Conservation (phyloP, 202 grass and related monocot genomes). For the Setaria italica region DNA sequence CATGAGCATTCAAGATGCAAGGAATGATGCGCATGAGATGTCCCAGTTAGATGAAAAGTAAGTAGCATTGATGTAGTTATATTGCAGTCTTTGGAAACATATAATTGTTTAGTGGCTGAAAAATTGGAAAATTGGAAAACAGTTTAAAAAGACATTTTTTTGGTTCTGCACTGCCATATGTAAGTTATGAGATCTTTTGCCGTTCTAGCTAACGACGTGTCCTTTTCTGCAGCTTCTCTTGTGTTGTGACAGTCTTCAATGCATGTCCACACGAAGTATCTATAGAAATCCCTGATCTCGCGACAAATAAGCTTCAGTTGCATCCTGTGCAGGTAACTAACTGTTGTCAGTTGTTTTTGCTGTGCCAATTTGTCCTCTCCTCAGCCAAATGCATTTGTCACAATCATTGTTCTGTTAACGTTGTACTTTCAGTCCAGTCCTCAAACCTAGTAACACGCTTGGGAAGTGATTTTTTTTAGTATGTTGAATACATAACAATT, state of each 20-base stretch:
- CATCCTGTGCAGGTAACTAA: slow-evolving; percentile 82
- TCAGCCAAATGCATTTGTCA: not conserved
- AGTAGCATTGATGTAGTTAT: slow-evolving; percentile 7
- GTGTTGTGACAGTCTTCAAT: slow-evolving; percentile 72
- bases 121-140: not conserved
- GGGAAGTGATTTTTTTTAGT: not conserved
- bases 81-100: slow-evolving; percentile 9
- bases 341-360: not conserved
- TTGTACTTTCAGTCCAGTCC: slow-evolving; percentile 3
- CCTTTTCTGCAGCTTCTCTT: slow-evolving; percentile 65
- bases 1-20: slow-evolving; percentile 90
- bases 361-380: not conserved
- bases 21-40: slow-evolving; percentile 48
- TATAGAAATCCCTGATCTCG: slow-evolving; percentile 61
- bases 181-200: not conserved
- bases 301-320: slow-evolving; percentile 62
- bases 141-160: not conserved
- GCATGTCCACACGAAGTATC: slow-evolving; percentile 62
- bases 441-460: not conserved
- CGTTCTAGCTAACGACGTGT: slow-evolving; percentile 18
- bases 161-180: not conserved
- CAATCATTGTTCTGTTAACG: not conserved
- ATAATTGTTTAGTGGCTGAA: not conserved
- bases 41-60: slow-evolving; percentile 73
- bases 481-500: not conserved